Base-by-base conservation (phyloP, 768 basidiomycete species). In the Termitomyces sp. region DNA sequence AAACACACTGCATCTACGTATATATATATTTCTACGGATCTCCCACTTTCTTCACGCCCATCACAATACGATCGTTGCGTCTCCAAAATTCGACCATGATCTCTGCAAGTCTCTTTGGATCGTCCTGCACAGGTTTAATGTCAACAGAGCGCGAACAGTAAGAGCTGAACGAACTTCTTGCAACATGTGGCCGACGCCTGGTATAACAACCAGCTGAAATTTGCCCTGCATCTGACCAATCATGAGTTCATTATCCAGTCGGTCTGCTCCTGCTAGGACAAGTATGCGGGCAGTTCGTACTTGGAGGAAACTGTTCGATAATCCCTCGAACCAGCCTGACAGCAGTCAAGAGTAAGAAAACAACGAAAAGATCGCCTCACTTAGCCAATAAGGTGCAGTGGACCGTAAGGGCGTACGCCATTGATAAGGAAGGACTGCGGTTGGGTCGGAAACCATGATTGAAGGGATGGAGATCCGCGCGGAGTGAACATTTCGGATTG, bases 141-240 rank as follows among this genome's bases (percentile, higher is more conserved):
- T 56, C 14, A 47, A 45, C 54, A 19, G 17, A 30, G 42, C 50
- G 17, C 47, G 21, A 48, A 38, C 17, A 44, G 62, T 7, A 53
- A 60, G 52, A 40, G 12, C n/a, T n/a, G 8, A 8, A 67, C 81
- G 45, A 54, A 93, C 94, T 79, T 98, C 96, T 46, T 98, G 96
- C 23, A 99, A 67, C 75, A 97, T 90, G 66, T 99, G 97, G 0
- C 97, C 96, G 0, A 92, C 91, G 35, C 86, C 84, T 9, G 84
- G 81, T 58, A 96, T 80, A 38, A 99, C 93, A 23, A 81, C 86
- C 68, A 98, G 79, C 71, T 98, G 96, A 71, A 98, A 99, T 69
- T 97, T 98, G 65, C 87, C 91, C 68, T 87, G 92, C 93, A 96
- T 95, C 67, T 95, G 93, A 1, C 89, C 97, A 50, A 98, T 94